Conservation (phyloP, 768 basidiomycete species). For the Auricularia heimuer region DNA sequence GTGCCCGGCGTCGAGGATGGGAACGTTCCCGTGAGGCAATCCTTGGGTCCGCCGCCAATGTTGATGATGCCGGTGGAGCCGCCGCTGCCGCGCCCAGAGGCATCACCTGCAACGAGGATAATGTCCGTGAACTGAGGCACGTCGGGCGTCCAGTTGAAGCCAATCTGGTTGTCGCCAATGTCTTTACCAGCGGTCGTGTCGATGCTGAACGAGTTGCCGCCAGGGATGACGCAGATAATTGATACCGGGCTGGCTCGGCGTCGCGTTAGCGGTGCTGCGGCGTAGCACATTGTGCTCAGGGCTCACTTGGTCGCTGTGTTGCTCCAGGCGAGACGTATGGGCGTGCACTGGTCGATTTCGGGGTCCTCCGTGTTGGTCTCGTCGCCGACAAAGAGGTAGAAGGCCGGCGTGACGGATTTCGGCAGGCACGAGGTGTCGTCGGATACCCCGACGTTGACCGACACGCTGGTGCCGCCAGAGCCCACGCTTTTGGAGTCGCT, state of each 20-base stretch:
- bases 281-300: background rate
- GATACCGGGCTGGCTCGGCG: background rate
- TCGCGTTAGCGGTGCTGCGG: background rate
- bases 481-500: conserved; percentile 55
- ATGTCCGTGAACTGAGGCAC: conserved; percentile 1
- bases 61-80: conserved; percentile 44
- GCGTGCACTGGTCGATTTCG: background rate
- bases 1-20: conserved; percentile 70
- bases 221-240: background rate
- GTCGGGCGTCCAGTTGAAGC: conserved; percentile 5
- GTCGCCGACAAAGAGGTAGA: conserved; percentile 53
- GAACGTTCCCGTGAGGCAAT: conserved; percentile 48
- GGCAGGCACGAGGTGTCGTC: conserved; percentile 54
- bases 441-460: conserved; percentile 43
- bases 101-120: conserved; percentile 3
- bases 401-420: conserved; percentile 40
- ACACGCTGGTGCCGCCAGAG: conserved; percentile 64
- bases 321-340: background rate
- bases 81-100: background rate
- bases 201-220: conserved; percentile 4
- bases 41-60: conserved; percentile 36
- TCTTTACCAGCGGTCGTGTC: background rate
- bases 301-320: background rate
- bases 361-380: conserved; percentile 6
- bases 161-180: background rate